phyloP scores from a whole-genome alignment of 257 asterid genomes.

The Fraxinus cuspidata region DNA sequence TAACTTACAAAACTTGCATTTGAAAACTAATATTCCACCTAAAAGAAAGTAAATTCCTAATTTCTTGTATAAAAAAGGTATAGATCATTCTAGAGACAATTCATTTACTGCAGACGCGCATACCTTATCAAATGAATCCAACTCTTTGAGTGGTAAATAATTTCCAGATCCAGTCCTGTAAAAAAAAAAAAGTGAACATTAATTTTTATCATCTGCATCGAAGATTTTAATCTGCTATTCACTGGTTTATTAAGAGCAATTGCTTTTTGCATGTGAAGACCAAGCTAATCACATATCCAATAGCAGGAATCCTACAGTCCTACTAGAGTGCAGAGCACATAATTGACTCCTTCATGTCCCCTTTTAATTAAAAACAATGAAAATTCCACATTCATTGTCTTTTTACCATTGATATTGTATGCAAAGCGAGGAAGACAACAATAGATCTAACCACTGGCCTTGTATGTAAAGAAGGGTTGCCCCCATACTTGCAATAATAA shows the following conservation, averaged over 20 bases:
- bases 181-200: slow-evolving; percentile 38
- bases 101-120: slow-evolving; percentile 21
- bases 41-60: slow-evolving; percentile 17
- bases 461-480: not conserved
- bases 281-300: slow-evolving; percentile 18
- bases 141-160: slow-evolving; percentile 47
- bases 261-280: slow-evolving; percentile 5
- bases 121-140: slow-evolving; percentile 92
- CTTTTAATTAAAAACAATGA: slow-evolving; percentile 8
- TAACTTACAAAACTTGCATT: slow-evolving; percentile 1
- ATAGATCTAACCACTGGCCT: not conserved
- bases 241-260: slow-evolving; percentile 12
- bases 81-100: slow-evolving; percentile 19
- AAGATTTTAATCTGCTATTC: slow-evolving; percentile 22
- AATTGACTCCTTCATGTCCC: slow-evolving; percentile 15
- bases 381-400: not conserved
- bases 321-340: slow-evolving; percentile 16
- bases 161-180: slow-evolving; percentile 47
- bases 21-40: slow-evolving; percentile 17
- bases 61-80: slow-evolving; percentile 12
- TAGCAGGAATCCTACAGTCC: slow-evolving; percentile 7
- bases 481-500: not conserved
- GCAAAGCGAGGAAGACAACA: not conserved
- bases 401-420: not conserved
- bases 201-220: slow-evolving; percentile 22